A percentile compares a stretch with the other conserved stretches of the same genome.
Conservation (phyloP, 2,329 filamentous ascomycete genomes). For the Fusarium verrucosum region DNA sequence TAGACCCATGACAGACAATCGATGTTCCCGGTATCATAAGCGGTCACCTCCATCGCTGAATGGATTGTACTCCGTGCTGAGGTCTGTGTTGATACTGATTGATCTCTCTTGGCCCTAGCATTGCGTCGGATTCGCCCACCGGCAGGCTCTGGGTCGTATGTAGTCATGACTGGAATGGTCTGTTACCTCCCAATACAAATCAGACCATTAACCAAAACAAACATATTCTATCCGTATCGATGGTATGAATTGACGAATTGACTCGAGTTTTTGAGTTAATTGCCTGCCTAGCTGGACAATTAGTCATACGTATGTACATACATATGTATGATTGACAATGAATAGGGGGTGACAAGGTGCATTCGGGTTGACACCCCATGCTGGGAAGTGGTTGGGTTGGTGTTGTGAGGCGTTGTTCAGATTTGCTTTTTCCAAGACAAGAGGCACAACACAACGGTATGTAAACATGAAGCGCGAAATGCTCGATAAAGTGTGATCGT, state of each 20-base stretch:
- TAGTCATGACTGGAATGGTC: constrained; percentile 40
- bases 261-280: neutral
- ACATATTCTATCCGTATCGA: constrained; percentile 4
- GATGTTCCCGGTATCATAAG: constrained; percentile 23
- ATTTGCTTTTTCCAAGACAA: constrained; percentile 37
- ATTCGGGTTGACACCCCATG: neutral
- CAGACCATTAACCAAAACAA: constrained; percentile 38
- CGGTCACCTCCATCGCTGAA: constrained; percentile 16
- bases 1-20: constrained; percentile 26
- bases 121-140: constrained; percentile 29
- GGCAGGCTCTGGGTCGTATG: constrained; percentile 33
- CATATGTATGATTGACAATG: neutral
- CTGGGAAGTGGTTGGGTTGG: constrained; percentile 4
- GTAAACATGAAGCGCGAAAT: constrained; percentile 40
- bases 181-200: constrained; percentile 35
- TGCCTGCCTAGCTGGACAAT: neutral
- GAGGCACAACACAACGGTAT: too few relatives aligned
- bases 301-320: neutral
- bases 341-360: neutral
- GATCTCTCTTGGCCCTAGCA: constrained; percentile 14
- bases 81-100: constrained; percentile 31
- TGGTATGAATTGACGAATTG: constrained; percentile 7
- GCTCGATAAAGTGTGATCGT: constrained; percentile 44
- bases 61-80: constrained; percentile 39
- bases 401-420: constrained; percentile 19